Evolutionary conservation across 176 grass and related monocot species (phyloP), one percentile per base, ranked within the genome.

Genomic region (Eleusine coracana): DNA sequence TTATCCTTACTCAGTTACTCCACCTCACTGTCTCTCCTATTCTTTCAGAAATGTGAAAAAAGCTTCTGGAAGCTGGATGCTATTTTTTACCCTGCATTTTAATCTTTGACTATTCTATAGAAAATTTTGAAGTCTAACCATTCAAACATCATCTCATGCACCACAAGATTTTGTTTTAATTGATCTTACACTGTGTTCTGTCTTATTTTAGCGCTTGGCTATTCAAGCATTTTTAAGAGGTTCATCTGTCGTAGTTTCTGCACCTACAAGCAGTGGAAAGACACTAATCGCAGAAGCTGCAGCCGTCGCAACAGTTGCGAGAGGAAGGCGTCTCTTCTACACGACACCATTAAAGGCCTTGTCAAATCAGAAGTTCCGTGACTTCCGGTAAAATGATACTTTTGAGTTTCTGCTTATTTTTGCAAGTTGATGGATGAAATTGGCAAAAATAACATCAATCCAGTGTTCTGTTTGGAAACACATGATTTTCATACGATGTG

Each of bases 221-320:
- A 90, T 98, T 42, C 95, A 98, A 86, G 95, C 95, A 86, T 91
- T 95, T 89, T 82, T 98, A 80, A 89, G 92, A 93, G 92, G 92
- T 55, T 94, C 95, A 36, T 98, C 95, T 31, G 79, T 98, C 50
- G 74, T 98, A 82, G 92, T 98, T 77, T 98, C 95, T 66, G 95
- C 92, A 65, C 95, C 95, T 72, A 98, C 95, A 74, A 98, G 95
- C 83, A 98, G 95, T 66, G 95, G 95, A 60, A 98, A 98, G 84
- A 98, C 95, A 41, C 78, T 98, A 66, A 98, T 95, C 1, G 95
- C 95, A 84, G 95, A 98, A 93, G 90, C 88, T 87, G 90, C 95
- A 76, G 95, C 95, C n/a, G 84, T 93, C 3, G 95, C 95, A 87
- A 91, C 92, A 59, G 81, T 95, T 76, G 90, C 90, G 74, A 98